phyloP scores from a whole-genome alignment of 345 rosid genomes.

The Raphanus sativus region DNA sequence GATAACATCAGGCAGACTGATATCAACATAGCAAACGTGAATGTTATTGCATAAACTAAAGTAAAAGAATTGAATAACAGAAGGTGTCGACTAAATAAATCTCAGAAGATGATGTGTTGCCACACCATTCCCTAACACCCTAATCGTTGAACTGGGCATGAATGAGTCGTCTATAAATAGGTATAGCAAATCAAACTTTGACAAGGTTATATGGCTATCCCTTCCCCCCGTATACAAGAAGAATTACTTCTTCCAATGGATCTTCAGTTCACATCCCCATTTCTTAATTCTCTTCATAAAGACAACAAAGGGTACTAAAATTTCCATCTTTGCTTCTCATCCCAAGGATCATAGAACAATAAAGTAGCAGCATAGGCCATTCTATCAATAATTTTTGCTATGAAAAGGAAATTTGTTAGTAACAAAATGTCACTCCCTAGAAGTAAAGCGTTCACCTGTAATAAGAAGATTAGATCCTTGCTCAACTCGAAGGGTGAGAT shows the following conservation, averaged over 20 bases:
- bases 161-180: not conserved
- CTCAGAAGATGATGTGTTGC: constrained; percentile 9
- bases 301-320: not conserved
- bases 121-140: constrained; percentile 1
- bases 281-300: not conserved
- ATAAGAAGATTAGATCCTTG: constrained; percentile 94
- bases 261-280: not conserved
- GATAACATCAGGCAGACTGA: not conserved
- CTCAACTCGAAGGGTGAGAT: constrained; percentile 80
- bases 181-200: constrained; percentile 14
- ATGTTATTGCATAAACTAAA: not conserved
- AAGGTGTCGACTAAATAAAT: constrained; percentile 1
- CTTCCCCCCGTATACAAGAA: constrained; percentile 4
- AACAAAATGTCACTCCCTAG: constrained; percentile 9
- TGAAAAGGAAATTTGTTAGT: not conserved
- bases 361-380: not conserved
- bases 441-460: constrained; percentile 61
- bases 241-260: constrained; percentile 9
- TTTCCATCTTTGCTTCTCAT: constrained; percentile 2
- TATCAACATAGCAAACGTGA: not conserved
- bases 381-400: not conserved
- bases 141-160: constrained; percentile 1
- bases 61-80: not conserved
- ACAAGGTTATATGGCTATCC: constrained; percentile 17
- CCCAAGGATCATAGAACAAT: constrained; percentile 4